These are phyloP conservation scores for Dipteronia sinensis DNA, from an alignment of 345 rosid genomes.

Conservation along the genomic window DNA sequence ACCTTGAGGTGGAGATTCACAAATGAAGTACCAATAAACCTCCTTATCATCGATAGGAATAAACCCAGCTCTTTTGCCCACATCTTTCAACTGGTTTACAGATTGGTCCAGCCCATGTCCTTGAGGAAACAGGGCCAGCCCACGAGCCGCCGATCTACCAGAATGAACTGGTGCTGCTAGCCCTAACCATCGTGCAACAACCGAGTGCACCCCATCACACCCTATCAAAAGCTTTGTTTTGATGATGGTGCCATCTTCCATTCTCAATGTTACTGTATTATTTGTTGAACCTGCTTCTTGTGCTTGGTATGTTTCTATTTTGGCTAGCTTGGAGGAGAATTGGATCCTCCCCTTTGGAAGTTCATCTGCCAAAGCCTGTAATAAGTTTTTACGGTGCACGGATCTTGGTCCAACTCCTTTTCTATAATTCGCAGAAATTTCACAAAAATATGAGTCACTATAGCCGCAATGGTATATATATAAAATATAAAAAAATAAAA, in stretches of 20 bases:
- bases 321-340: conserved; percentile 33
- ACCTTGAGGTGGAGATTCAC: conserved; percentile 26
- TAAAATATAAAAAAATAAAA: no score
- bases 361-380: conserved; percentile 38
- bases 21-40: conserved; percentile 26
- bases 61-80: conserved; percentile 32
- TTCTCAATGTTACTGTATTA: conserved; percentile 6
- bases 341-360: conserved; percentile 33
- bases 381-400: conserved; percentile 31
- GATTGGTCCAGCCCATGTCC: conserved; percentile 30
- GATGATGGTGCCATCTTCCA: conserved; percentile 37
- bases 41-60: conserved; percentile 34
- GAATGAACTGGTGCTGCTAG: conserved; percentile 29
- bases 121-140: conserved; percentile 28
- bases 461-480: no score
- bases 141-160: conserved; percentile 34
- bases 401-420: conserved; percentile 15
- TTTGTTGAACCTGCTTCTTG: conserved; percentile 12
- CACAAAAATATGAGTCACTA: no score
- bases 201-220: no score
- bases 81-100: conserved; percentile 26
- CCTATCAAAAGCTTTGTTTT: conserved; percentile 40
- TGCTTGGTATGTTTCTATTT: conserved; percentile 19
- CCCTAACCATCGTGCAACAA: conserved; percentile 37
- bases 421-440: neutral